A percentile compares a stretch with the other conserved stretches of the same genome.
These are phyloP conservation scores for Grifola frondosa DNA, from an alignment of 1,284 basidiomycete species.

Conservation along the genomic window DNA sequence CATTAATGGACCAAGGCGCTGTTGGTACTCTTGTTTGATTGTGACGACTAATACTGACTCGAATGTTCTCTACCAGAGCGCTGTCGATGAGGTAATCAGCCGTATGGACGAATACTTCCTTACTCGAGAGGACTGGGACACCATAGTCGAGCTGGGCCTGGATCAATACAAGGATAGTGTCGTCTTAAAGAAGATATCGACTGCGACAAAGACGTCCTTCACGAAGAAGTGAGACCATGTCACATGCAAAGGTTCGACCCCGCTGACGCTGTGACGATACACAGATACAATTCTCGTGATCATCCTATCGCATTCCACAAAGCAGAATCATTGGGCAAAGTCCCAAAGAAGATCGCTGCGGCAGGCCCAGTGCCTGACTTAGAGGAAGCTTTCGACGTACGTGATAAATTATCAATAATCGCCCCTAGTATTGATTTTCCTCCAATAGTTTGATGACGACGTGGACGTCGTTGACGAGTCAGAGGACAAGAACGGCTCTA, in stretches of 20 bases:
- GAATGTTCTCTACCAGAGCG: slow-evolving; percentile 48
- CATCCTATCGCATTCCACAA: slow-evolving; percentile 94
- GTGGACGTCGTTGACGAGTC: slow-evolving; percentile 43
- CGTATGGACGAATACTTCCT: slow-evolving; percentile 95
- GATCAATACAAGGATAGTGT: slow-evolving; percentile 74
- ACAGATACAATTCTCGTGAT: slow-evolving; percentile 81
- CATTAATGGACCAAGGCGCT: slow-evolving; percentile 70
- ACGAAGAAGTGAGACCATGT: slow-evolving; percentile 70
- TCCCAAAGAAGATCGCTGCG: slow-evolving; percentile 72
- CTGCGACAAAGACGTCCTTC: slow-evolving; percentile 81
- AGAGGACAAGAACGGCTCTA: slow-evolving; percentile 30
- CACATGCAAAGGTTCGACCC: not conserved
- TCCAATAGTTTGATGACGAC: slow-evolving; percentile 38
- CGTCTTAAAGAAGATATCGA: slow-evolving; percentile 81
- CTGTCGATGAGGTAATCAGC: slow-evolving; percentile 79
- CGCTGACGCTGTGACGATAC: not conserved
- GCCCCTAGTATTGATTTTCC: not conserved
- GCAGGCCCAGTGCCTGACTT: slow-evolving; percentile 79
- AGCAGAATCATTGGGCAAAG: slow-evolving; percentile 73
- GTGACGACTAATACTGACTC: not conserved
- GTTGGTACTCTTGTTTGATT: slow-evolving; percentile 40
- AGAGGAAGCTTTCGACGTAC: slow-evolving; percentile 79
- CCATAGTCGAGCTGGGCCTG: slow-evolving; percentile 90
- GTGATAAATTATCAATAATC: slow-evolving; percentile 12
- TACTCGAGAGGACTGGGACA: slow-evolving; percentile 94